Percentiles rank a stretch among this genome's conserved stretches.
Evolutionary conservation across 2,329 filamentous ascomycete species (phyloP).

Genomic region (Tolypocladium capitatum): DNA sequence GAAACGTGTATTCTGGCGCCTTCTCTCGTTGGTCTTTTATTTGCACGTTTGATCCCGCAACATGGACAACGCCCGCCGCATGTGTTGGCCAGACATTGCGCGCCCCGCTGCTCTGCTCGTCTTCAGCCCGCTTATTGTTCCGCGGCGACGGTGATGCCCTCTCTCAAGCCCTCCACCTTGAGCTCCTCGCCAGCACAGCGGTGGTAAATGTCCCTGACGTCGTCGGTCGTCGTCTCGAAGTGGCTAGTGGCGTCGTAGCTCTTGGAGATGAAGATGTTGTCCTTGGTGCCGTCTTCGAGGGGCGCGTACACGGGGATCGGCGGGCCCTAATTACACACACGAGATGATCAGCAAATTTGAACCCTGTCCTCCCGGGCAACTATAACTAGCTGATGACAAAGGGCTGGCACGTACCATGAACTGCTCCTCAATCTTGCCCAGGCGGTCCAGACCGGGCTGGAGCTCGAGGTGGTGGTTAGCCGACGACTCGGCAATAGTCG

Average conservation of each 20-base stretch:
- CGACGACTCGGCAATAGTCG: conserved; percentile 83
- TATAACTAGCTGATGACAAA: background rate
- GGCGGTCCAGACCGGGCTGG: conserved; percentile 77
- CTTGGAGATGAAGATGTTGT: conserved; percentile 96
- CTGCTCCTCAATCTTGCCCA: conserved; percentile 90
- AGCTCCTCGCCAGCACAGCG: conserved; percentile 75
- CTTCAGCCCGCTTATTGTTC: conserved; percentile 32
- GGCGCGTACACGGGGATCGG: conserved; percentile 94
- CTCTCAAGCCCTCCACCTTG: conserved; percentile 74
- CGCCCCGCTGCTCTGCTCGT: background rate
- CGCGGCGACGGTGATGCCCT: conserved; percentile 61
- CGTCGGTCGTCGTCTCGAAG: conserved; percentile 85
- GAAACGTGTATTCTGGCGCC: background rate
- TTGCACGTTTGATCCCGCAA: background rate
- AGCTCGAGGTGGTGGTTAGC: conserved; percentile 95
- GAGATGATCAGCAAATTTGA: background rate
- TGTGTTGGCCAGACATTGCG: background rate
- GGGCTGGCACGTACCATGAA: conserved; percentile 56
- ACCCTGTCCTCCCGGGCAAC: background rate
- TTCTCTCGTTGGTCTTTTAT: background rate
- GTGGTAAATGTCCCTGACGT: conserved; percentile 86
- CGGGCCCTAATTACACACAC: conserved; percentile 36
- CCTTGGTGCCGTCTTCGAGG: conserved; percentile 63
- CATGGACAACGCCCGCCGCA: background rate
- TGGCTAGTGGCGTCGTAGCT: conserved; percentile 97